phyloP scores from a whole-genome alignment of 176 grass and related monocot species.

The Eragrostis curvula region DNA sequence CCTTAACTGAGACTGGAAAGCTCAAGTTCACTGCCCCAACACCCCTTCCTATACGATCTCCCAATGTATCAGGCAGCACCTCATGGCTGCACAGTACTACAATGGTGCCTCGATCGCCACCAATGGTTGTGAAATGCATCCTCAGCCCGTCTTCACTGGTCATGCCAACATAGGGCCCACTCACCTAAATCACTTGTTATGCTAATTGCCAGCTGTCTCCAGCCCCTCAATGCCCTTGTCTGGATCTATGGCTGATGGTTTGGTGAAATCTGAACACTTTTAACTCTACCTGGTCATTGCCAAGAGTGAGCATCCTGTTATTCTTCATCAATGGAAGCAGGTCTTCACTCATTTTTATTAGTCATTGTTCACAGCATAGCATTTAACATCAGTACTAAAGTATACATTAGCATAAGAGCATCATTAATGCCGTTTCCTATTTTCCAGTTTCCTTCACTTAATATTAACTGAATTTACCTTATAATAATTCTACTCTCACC shows the following conservation, averaged over 20 bases:
- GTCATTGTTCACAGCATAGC: too few species aligned
- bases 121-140: background rate
- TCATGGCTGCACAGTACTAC: background rate
- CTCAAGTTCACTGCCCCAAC: background rate
- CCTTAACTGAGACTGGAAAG: background rate
- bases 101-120: background rate
- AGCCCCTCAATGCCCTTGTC: background rate
- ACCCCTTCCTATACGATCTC: background rate
- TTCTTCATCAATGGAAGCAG: too few species aligned
- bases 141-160: background rate
- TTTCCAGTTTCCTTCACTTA: background rate
- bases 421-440: too few species aligned
- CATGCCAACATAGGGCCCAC: background rate
- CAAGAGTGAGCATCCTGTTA: too few species aligned
- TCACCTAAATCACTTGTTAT: slow-evolving; percentile 6
- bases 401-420: too few species aligned
- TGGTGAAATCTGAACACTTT: background rate
- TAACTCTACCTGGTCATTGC: too few species aligned
- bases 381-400: too few species aligned
- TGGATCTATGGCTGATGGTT: background rate
- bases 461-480: slow-evolving; percentile 17
- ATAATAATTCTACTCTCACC: background rate
- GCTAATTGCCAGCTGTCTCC: background rate
- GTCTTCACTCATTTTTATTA: too few species aligned
- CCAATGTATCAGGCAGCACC: background rate